phyloP scores from a whole-genome alignment of 2,329 filamentous ascomycete species.

The Phoma sp. region DNA sequence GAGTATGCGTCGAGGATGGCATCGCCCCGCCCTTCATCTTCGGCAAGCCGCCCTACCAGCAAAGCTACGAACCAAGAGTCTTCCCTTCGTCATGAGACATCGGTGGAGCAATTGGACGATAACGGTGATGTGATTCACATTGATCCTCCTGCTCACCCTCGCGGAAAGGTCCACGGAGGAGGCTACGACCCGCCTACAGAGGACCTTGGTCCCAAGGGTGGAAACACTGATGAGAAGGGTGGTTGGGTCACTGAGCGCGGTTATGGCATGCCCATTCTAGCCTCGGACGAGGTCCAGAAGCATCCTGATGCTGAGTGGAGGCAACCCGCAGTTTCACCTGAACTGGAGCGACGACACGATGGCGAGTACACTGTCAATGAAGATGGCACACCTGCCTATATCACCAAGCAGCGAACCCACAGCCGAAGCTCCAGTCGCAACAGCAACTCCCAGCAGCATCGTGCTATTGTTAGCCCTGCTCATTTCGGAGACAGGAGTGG shows the following conservation, averaged over 20 bases:
- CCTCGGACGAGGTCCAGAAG: conserved; percentile 84
- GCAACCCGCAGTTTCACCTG: conserved; percentile 82
- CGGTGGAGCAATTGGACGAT: conserved; percentile 52
- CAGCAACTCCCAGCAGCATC: conserved; percentile 64
- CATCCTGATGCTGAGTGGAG: conserved; percentile 70
- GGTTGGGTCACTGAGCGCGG: conserved; percentile 64
- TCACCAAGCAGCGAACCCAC: conserved; percentile 60
- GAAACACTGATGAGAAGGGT: conserved; percentile 54
- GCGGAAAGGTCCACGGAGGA: conserved; percentile 53
- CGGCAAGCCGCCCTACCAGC: conserved; percentile 53
- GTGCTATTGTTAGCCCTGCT: conserved; percentile 34
- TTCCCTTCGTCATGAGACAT: conserved; percentile 58
- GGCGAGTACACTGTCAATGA: conserved; percentile 59
- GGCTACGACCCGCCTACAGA: conserved; percentile 61
- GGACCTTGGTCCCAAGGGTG: conserved; percentile 55
- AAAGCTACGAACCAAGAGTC: conserved; percentile 57
- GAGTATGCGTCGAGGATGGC: conserved; percentile 79
- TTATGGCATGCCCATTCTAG: conserved; percentile 81
- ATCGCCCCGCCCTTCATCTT: conserved; percentile 66
- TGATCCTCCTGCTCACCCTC: conserved; percentile 64
- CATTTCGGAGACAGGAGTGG: conserved; percentile 58
- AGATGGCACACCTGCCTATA: conserved; percentile 47
- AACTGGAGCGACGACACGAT: conserved; percentile 61
- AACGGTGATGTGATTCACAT: conserved; percentile 76
- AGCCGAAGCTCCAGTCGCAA: conserved; percentile 55